Percentiles rank a stretch among this genome's conserved stretches.
phyloP scores from a whole-genome alignment of 768 basidiomycete species.

The Pisolithus orientalis region DNA sequence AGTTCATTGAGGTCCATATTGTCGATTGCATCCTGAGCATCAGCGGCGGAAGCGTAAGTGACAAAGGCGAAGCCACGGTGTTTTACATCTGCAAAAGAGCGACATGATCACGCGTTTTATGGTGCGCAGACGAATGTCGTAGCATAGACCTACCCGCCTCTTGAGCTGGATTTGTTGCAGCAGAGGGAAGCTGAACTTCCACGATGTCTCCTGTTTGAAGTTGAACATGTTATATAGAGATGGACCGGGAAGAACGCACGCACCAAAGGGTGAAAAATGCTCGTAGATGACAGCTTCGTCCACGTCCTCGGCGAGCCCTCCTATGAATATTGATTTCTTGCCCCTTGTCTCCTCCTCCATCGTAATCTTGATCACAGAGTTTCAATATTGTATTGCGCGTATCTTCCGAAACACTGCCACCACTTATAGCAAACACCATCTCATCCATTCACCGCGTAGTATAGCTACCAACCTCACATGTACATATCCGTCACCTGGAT shows the following conservation, averaged over 20 bases:
- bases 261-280: conserved; percentile 84
- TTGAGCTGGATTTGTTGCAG: conserved; percentile 61
- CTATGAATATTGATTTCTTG: conserved; percentile 85
- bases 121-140: conserved; percentile 5
- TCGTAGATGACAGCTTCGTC: conserved; percentile 75
- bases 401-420: not conserved
- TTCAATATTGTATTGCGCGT: not conserved
- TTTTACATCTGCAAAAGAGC: conserved; percentile 48
- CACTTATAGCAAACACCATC: too few relatives aligned
- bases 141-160: conserved; percentile 41
- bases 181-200: conserved; percentile 83
- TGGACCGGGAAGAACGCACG: conserved; percentile 12
- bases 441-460: too few relatives aligned
- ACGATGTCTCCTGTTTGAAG: conserved; percentile 73
- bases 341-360: conserved; percentile 73
- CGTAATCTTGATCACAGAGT: not conserved
- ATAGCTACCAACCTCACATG: too few relatives aligned
- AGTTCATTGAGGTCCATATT: conserved; percentile 97
- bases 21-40: conserved; percentile 96
- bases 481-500: too few relatives aligned
- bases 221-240: not conserved
- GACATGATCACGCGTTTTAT: not conserved
- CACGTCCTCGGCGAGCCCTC: conserved; percentile 77
- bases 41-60: conserved; percentile 70
- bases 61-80: conserved; percentile 94